A percentile compares a stretch with the other conserved stretches of the same genome.
Evolutionary conservation across 192 early-diverging fungal species (phyloP).

Genomic region (Podila verticillata): DNA sequence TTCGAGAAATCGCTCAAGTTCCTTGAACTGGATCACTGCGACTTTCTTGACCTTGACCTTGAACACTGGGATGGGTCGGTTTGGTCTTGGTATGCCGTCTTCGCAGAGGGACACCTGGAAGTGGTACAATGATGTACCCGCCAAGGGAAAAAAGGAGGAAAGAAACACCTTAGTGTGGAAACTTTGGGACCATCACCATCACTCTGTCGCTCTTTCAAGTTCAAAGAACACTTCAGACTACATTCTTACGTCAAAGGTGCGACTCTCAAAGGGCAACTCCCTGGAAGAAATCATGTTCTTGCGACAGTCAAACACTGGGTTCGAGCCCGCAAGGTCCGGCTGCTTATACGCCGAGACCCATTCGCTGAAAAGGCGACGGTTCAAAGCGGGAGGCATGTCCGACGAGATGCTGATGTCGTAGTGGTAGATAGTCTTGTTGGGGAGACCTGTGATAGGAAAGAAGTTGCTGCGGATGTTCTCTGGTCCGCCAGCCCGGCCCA

Average conservation of each 20-base stretch:
- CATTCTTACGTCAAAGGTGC: slow-evolving; percentile 63
- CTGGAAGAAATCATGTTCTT: slow-evolving; percentile 77
- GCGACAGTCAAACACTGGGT: slow-evolving; percentile 85
- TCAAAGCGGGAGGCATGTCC: slow-evolving; percentile 78
- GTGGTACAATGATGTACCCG: not conserved
- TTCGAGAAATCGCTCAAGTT: slow-evolving; percentile 60
- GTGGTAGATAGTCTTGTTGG: slow-evolving; percentile 76
- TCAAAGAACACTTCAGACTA: not conserved
- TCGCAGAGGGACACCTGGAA: slow-evolving; percentile 49
- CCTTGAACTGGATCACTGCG: slow-evolving; percentile 70
- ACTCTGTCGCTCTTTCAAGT: no score
- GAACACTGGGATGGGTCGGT: slow-evolving; percentile 63
- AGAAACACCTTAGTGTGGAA: no score
- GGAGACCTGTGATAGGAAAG: slow-evolving; percentile 74
- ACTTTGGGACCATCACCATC: no score
- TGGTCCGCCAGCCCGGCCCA: slow-evolving; percentile 55
- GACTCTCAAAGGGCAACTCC: slow-evolving; percentile 59
- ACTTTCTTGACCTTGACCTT: slow-evolving; percentile 71
- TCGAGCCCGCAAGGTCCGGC: slow-evolving; percentile 63
- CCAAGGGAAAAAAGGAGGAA: not conserved
- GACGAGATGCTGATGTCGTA: slow-evolving; percentile 85
- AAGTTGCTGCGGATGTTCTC: slow-evolving; percentile 72
- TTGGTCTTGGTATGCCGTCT: slow-evolving; percentile 11
- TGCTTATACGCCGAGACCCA: slow-evolving; percentile 63
- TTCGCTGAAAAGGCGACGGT: slow-evolving; percentile 70